Evolutionary conservation across 1,139 yeast species (phyloP).

Genomic region (Hyphopichia pseudoburtonii): DNA sequence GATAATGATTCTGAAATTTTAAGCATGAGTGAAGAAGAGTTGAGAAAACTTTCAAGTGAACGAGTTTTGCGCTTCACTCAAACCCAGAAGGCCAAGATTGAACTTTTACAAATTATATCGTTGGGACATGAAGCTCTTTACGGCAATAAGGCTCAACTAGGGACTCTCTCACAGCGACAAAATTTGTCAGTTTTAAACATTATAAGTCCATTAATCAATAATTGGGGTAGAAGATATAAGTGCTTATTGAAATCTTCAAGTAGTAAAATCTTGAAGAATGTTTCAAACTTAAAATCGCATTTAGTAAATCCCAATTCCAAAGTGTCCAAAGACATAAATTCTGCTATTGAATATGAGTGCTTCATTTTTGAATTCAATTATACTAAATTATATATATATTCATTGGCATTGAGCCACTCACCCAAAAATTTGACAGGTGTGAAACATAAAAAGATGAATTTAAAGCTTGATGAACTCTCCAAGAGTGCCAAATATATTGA

Average conservation of each 20-base stretch:
- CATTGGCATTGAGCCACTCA: constrained; percentile 70
- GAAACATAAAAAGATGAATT: constrained; percentile 22
- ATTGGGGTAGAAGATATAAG: constrained; percentile 71
- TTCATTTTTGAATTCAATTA: constrained; percentile 81
- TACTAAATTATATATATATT: constrained; percentile 77
- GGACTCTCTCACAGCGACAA: constrained; percentile 58
- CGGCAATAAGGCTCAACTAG: constrained; percentile 59
- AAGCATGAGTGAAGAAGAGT: constrained; percentile 38
- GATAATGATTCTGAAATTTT: constrained; percentile 33
- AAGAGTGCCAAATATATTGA: constrained; percentile 77
- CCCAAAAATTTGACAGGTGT: constrained; percentile 17
- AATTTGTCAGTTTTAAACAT: constrained; percentile 71
- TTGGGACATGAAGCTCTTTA: constrained; percentile 84
- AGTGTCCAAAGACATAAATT: constrained; percentile 35
- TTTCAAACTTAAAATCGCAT: constrained; percentile 28
- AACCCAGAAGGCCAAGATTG: constrained; percentile 77
- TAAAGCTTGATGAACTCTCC: constrained; percentile 68
- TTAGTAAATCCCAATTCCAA: constrained; percentile 40
- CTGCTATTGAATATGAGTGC: constrained; percentile 62
- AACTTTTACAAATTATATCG: constrained; percentile 73
- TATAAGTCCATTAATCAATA: constrained; percentile 71
- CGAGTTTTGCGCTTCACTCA: constrained; percentile 47
- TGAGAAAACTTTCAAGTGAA: constrained; percentile 27
- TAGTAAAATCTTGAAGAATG: constrained; percentile 23
- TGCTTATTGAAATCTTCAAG: constrained; percentile 52